Evolutionary conservation across 2,329 filamentous ascomycete species (phyloP), one percentile per base, ranked within the genome.

Genomic region (Penicillium sp.): DNA sequence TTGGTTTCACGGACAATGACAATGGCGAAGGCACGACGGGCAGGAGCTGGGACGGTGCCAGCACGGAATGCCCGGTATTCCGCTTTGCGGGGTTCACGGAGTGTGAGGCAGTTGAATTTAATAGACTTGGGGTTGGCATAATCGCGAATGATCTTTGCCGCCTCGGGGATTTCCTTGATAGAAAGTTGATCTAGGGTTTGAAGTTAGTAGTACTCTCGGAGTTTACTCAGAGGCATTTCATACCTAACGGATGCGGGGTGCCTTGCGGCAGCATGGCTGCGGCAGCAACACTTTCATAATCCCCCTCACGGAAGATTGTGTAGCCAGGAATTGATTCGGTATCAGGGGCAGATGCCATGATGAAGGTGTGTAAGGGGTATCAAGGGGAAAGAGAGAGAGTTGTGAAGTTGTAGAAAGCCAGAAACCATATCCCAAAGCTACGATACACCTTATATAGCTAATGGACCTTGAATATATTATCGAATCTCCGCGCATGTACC

Each of bases 61-160:
- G 60, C 58, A 23, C 66, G 67, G 53, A 82, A 72, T n/a, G 69
- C 66, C 27, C 61, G 43, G 54, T 72, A 72, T 46, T 72, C 68
- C 25, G 58, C 58, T 57, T 72, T 72, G 84, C 1, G 55, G 13
- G 70, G 70, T 46, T 73, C 81, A 80, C 58, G 88, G 82, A 55
- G 87, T 84, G 43, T 83, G 86, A 72, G 62, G 61, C 70, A 73
- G 60, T 72, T 71, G 62, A 74, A 74, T 31, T 73, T 73, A 61
- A 72, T 48, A 13, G 66, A 60, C 53, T 66, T 68, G 23, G 68
- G 69, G 49, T 54, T 65, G n/a, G 59, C 62, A 57, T 69, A 62
- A n/a, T 69, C 62, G 9, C 68, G 67, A 48, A 70, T 63, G 9
- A 70, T 50, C 51, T 65, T 66, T 11, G 68, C 65, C 16, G 61